Evolutionary conservation across 164 flowering plant genomes (phyloP).

Genomic region (Tetrastigma voinierianum): DNA sequence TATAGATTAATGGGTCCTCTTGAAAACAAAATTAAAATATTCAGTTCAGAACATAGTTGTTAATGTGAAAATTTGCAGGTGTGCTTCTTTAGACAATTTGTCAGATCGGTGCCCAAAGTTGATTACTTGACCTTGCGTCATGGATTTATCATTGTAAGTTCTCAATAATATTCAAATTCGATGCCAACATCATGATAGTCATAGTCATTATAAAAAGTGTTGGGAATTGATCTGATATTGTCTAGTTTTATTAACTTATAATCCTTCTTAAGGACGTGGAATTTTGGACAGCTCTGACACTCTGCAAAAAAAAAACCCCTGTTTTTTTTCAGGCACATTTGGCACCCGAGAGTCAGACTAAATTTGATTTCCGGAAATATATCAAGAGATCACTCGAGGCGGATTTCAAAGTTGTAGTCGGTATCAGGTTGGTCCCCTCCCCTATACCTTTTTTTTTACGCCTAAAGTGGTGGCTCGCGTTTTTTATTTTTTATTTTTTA

Average conservation of each 20-base stretch:
- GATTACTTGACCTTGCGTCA: constrained; percentile 81
- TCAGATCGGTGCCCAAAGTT: constrained; percentile 74
- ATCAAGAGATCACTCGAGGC: constrained; percentile 82
- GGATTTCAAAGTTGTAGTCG: constrained; percentile 86
- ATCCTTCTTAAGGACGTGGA: too few relatives aligned
- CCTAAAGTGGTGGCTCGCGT: too few relatives aligned
- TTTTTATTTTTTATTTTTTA: too few relatives aligned
- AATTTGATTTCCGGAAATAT: constrained; percentile 74
- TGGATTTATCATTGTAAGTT: constrained; percentile 73
- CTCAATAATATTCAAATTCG: not conserved
- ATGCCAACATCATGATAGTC: not conserved
- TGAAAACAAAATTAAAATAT: too few relatives aligned
- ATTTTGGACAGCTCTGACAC: too few relatives aligned
- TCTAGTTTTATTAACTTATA: too few relatives aligned
- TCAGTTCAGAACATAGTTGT: too few relatives aligned
- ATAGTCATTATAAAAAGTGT: not conserved
- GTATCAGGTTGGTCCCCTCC: constrained; percentile 51
- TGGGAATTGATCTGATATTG: not conserved
- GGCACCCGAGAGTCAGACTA: constrained; percentile 59
- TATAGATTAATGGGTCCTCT: too few relatives aligned
- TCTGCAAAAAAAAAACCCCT: too few relatives aligned
- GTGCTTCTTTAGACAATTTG: constrained; percentile 81
- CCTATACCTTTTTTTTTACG: not conserved
- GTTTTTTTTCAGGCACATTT: constrained; percentile 73
- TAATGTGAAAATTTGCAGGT: constrained; percentile 37